Base-by-base conservation (phyloP, 2,329 filamentous ascomycete species). In the Paracamarosporium sp. region DNA sequence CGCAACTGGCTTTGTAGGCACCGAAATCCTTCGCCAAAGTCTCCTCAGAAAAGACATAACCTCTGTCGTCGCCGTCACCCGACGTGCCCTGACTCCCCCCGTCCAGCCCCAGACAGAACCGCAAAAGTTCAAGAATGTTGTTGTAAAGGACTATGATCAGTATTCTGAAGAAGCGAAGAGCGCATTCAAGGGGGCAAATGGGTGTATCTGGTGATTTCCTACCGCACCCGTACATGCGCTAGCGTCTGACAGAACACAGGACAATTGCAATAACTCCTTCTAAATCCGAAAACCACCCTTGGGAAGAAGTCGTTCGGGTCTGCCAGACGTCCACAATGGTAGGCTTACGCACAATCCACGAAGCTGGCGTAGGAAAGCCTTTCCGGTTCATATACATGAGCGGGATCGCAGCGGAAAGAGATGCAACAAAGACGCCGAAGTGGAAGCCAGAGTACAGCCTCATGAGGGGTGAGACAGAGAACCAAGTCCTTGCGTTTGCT, bases 361-460 rank as follows among this genome's bases (percentile, higher is more conserved):
- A 66, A 56, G 35, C 56, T 52, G 35, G 41, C 48, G 2, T 66
- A 0, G 50, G 52, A 52, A 73, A 68, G 41, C 79, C 81, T 0
- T 72, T 84, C 31, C 78, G 78, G 1, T 85, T 84, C 56, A 48
- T 84, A 2, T 84, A 84, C 63, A 75, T 82, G 57, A 86, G 83
- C 60, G 84, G 83, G 2, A 62, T 70, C 1, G 70, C 66, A 1
- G 74, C 76, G 2, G 77, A 79, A 60, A 76, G 81, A 1, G 83
- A 86, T 45, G 80, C 73, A 20, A 76, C 64, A 12, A 80, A 83
- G 38, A 81, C 70, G 50, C 79, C 76, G 1, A 65, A 59, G 57
- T 62, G 77, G 7, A 62, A 78, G 27, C 64, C 66, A 0, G 71
- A 83, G 38, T 85, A 85, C 55, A 60, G 50, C 7, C 54, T 80